Evolutionary conservation across 1,284 basidiomycete species (phyloP).

Genomic region (Laetiporus sulphureus): DNA sequence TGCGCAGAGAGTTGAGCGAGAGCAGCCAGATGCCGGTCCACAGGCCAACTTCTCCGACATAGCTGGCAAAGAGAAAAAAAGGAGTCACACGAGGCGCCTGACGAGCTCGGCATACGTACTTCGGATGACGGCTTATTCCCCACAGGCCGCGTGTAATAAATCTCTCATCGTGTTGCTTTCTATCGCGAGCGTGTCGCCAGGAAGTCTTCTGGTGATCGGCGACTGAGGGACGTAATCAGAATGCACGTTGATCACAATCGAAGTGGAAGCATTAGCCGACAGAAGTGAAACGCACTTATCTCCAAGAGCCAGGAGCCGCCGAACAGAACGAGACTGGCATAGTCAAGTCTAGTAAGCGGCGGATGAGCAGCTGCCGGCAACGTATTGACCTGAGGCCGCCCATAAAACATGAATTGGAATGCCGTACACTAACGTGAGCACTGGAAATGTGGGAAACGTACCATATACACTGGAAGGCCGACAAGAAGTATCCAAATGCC

Average conservation of each 20-base stretch:
- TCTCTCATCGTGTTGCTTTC: slow-evolving; percentile 65
- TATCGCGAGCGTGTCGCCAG: slow-evolving; percentile 61
- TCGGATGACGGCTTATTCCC: slow-evolving; percentile 70
- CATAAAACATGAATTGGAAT: too few species aligned
- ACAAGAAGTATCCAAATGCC: slow-evolving; percentile 68
- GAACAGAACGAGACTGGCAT: slow-evolving; percentile 52
- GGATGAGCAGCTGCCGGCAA: slow-evolving; percentile 53
- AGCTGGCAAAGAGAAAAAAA: too few species aligned
- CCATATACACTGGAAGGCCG: slow-evolving; percentile 63
- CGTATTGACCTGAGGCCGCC: slow-evolving; percentile 42
- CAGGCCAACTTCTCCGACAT: slow-evolving; percentile 71
- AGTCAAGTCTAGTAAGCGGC: slow-evolving; percentile 53
- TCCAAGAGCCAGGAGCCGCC: slow-evolving; percentile 56
- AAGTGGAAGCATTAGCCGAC: too few species aligned
- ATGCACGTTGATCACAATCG: neutral
- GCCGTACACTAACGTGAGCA: too few species aligned
- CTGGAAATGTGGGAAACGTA: too few species aligned
- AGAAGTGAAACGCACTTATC: slow-evolving; percentile 31
- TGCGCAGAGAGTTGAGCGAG: slow-evolving; percentile 42
- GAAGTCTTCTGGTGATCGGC: slow-evolving; percentile 68
- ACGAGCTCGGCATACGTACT: slow-evolving; percentile 36
- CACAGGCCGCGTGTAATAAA: slow-evolving; percentile 73
- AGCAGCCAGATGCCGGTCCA: slow-evolving; percentile 69
- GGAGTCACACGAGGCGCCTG: too few species aligned
- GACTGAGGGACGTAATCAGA: slow-evolving; percentile 17